Evolutionary conservation across 2,329 filamentous ascomycete genomes (phyloP).

Genomic region (Verticillium zaregamsianum): DNA sequence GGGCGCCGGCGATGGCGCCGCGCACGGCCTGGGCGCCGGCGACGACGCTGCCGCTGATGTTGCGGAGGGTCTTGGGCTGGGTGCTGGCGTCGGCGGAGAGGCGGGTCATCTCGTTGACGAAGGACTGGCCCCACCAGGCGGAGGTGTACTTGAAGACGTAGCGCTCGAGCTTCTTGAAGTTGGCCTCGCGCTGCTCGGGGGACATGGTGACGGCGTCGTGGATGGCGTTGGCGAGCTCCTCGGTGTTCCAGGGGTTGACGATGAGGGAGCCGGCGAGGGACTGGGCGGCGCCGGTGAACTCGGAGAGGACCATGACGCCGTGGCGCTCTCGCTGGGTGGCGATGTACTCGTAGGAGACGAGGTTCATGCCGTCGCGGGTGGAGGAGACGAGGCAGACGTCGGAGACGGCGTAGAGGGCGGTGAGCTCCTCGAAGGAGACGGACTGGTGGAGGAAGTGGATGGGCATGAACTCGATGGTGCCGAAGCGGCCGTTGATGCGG

Average conservation of each 20-base stretch:
- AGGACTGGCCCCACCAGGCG: conserved; percentile 93
- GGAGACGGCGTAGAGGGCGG: conserved; percentile 86
- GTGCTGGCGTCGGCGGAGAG: conserved; percentile 33
- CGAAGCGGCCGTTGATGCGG: conserved; percentile 94
- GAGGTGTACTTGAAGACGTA: conserved; percentile 98
- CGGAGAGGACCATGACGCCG: conserved; percentile 90
- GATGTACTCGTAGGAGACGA: conserved; percentile 98
- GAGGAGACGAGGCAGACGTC: conserved; percentile 91
- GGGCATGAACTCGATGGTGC: conserved; percentile 96
- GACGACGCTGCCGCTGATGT: conserved; percentile 34
- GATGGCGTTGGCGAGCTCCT: conserved; percentile 88
- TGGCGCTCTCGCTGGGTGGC: conserved; percentile 87
- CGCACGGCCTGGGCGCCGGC: conserved; percentile 13
- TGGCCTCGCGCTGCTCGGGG: conserved; percentile 77
- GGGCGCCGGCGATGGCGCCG: conserved; percentile 3
- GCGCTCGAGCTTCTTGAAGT: conserved; percentile 87
- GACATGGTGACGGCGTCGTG: conserved; percentile 97
- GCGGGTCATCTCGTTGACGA: conserved; percentile 76
- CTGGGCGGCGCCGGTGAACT: conserved; percentile 94
- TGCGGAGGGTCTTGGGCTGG: conserved; percentile 35
- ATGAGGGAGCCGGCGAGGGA: conserved; percentile 90
- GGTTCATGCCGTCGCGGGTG: conserved; percentile 98
- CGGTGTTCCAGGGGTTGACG: conserved; percentile 98
- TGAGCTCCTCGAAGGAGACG: conserved; percentile 89
- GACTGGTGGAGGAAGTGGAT: conserved; percentile 99